Evolutionary conservation across 164 flowering plant genomes (phyloP).

Genomic region (Magnolia officinalis): DNA sequence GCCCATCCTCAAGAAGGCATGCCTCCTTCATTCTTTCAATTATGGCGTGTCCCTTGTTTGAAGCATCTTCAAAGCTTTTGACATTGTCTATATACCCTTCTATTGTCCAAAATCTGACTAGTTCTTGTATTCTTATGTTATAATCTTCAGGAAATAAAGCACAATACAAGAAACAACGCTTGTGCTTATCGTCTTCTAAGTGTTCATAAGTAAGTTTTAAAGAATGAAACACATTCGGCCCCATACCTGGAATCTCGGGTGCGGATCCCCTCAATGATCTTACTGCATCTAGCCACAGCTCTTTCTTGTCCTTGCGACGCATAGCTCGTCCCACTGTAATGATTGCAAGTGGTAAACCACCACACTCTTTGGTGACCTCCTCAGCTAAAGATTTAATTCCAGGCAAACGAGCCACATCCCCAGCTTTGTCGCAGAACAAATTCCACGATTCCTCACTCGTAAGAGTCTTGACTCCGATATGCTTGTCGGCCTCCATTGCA

Average conservation of each 20-base stretch:
- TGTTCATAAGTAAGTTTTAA: constrained; percentile 1
- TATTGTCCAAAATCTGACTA: constrained; percentile 3
- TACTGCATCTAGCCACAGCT: constrained; percentile 3
- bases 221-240: not conserved
- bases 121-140: not conserved
- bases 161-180: constrained; percentile 1
- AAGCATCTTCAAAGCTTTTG: not conserved
- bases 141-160: constrained; percentile 8
- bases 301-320: not conserved
- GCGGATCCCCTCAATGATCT: not conserved
- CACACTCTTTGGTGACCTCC: not conserved
- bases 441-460: not conserved
- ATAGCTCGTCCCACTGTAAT: constrained; percentile 2
- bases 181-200: not conserved
- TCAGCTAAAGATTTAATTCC: not conserved
- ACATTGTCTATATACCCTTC: constrained; percentile 5
- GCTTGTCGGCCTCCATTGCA: not conserved
- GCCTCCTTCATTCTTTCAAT: constrained; percentile 5
- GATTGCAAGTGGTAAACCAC: constrained; percentile 7
- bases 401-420: not conserved
- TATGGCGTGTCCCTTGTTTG: constrained; percentile 6
- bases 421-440: constrained; percentile 3
- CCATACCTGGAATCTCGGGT: constrained; percentile 5
- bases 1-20: constrained; percentile 8
- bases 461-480: not conserved